These are phyloP conservation scores for Rhinocladiella mackenziei DNA, from an alignment of 2,329 filamentous ascomycete genomes.

Conservation along the genomic window DNA sequence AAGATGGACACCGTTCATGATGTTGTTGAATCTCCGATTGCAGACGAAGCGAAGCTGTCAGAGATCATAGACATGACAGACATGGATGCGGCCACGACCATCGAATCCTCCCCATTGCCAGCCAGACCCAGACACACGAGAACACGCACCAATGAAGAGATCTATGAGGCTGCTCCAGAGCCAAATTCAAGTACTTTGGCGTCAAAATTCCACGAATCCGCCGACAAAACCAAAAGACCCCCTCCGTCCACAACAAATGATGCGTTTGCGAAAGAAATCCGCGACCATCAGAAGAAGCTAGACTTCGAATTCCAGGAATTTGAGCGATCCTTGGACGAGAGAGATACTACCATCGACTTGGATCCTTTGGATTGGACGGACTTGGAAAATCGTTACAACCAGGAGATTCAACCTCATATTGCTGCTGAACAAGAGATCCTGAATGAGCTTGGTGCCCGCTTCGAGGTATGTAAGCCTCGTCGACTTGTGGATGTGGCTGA, in stretches of 20 bases:
- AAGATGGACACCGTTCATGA: slow-evolving; percentile 14
- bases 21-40: slow-evolving; percentile 5
- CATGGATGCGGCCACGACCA: slow-evolving; percentile 1
- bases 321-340: slow-evolving; percentile 27
- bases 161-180: slow-evolving; percentile 20
- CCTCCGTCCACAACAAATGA: not conserved
- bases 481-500: slow-evolving; percentile 12
- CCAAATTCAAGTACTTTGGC: slow-evolving; percentile 3
- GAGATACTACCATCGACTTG: slow-evolving; percentile 48
- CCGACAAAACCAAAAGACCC: not conserved
- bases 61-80: slow-evolving; percentile 5
- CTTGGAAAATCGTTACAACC: slow-evolving; percentile 66
- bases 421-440: slow-evolving; percentile 62
- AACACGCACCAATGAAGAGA: slow-evolving; percentile 25
- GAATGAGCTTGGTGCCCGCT: slow-evolving; percentile 63
- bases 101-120: slow-evolving; percentile 19
- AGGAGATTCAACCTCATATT: slow-evolving; percentile 60
- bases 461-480: slow-evolving; percentile 49
- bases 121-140: slow-evolving; percentile 9
- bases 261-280: slow-evolving; percentile 21
- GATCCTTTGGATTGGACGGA: slow-evolving; percentile 69
- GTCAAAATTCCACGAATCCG: not conserved
- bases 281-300: slow-evolving; percentile 20
- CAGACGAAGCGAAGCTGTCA: slow-evolving; percentile 13
- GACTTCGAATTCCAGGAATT: slow-evolving; percentile 25